Evolutionary conservation across 345 rosid species (phyloP), one percentile per base, ranked within the genome.

Genomic region (Boechera divaricarpa): DNA sequence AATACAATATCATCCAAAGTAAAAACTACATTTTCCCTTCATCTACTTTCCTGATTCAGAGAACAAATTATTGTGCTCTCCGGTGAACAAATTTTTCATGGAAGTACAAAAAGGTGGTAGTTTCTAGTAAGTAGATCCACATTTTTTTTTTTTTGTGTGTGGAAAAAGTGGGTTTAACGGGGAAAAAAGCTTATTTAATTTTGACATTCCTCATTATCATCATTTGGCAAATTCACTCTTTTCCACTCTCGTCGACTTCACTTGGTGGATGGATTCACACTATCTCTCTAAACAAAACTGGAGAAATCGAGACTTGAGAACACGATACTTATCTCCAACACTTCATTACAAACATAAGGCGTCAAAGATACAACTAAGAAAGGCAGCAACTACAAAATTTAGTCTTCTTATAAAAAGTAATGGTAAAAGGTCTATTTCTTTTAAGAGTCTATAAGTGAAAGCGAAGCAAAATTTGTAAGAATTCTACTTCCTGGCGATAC

Each of bases 401-500:
- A 42, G 39, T 60, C 39, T 68, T 68, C 7, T 75, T 63, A 56
- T 45, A 56, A 62, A 1, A 21, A 35, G 12, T 67, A n/a, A 26
- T n/a, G 26, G 39, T 59, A 11, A 49, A 21, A 31, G 32, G 70
- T 69, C 63, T 12, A 16, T n/a, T 11, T 77, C 5, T 18, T 54
- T 63, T 12, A 45, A 0, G 67, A 77, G 81, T 78, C 63, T 49
- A 72, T 29, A 57, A 21, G 16, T 38, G 63, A 65, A 60, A 76
- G 38, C 11, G 15, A 63, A 15, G 15, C 60, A 42, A 3, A 24
- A 24, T 49, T 44, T 28, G 3, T 7, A n/a, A 72, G 80, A 80
- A 82, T 61, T 73, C 82, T 74, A 79, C 71, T 79, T 79, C 70
- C 2, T 74, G 66, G 10, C 82, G 63, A 93, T 81, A 47, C 89